Percentiles rank a stretch among this genome's conserved stretches.
Evolutionary conservation across 257 asterid genomes (phyloP).

Genomic region (Lycium barbarum): DNA sequence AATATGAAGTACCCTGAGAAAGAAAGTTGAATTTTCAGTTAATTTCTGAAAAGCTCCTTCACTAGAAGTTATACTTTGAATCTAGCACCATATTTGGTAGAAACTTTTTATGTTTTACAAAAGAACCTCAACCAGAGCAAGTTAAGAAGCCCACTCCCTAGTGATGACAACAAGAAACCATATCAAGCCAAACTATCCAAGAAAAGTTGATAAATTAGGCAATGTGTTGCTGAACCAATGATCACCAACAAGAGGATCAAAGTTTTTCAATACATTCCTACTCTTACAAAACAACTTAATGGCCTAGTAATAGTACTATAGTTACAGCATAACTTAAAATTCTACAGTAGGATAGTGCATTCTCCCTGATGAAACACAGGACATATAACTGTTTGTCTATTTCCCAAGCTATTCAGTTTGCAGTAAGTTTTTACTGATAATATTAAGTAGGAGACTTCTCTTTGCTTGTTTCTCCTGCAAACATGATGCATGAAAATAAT

Average conservation of each 20-base stretch:
- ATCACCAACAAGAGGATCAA: background rate
- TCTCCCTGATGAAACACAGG: background rate
- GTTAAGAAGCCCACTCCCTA: background rate
- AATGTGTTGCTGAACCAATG: background rate
- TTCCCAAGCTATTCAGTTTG: background rate
- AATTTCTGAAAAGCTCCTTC: background rate
- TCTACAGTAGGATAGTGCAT: background rate
- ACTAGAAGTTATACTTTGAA: background rate
- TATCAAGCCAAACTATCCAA: background rate
- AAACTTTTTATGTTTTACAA: background rate
- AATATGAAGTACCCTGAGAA: conserved; percentile 11
- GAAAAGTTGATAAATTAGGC: background rate
- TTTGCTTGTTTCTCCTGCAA: background rate
- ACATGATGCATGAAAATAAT: background rate
- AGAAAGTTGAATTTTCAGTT: background rate
- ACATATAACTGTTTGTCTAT: background rate
- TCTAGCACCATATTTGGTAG: background rate
- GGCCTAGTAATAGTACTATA: background rate
- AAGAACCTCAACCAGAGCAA: background rate
- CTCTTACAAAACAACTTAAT: background rate
- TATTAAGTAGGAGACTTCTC: background rate
- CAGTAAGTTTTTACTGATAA: background rate
- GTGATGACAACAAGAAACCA: background rate
- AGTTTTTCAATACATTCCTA: background rate
- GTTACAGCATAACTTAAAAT: background rate